Evolutionary conservation across 768 basidiomycete species (phyloP).

Genomic region (Jaapia argillacea): DNA sequence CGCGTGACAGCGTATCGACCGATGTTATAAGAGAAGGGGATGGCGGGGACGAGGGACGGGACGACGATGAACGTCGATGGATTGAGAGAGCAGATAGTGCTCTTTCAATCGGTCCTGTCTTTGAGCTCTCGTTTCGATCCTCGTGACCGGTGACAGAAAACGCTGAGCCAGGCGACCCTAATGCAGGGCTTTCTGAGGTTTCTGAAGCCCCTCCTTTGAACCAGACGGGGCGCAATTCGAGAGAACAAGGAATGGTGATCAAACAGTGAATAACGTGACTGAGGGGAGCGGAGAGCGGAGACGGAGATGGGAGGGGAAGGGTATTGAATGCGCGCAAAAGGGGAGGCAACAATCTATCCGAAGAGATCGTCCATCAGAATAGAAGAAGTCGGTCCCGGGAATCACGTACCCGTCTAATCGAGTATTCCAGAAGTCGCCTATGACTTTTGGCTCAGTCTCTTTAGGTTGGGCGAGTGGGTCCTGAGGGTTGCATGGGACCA

Average conservation of each 20-base stretch:
- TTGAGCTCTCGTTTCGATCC: conserved; percentile 12
- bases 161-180: too few species aligned
- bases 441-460: conserved; percentile 28
- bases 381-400: not conserved
- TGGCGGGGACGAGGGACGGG: conserved; percentile 25
- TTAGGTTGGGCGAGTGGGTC: conserved; percentile 6
- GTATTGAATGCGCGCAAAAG: conserved; percentile 60
- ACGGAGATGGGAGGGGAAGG: conserved; percentile 50
- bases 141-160: conserved; percentile 12
- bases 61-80: conserved; percentile 31
- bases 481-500: not conserved
- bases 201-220: conserved; percentile 59
- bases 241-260: conserved; percentile 73
- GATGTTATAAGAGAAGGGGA: conserved; percentile 19
- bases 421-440: conserved; percentile 69
- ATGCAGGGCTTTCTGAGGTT: too few species aligned
- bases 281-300: conserved; percentile 63
- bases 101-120: conserved; percentile 35
- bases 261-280: conserved; percentile 75
- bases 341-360: conserved; percentile 49
- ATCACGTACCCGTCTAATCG: conserved; percentile 57
- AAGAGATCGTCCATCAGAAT: conserved; percentile 1
- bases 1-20: conserved; percentile 47
- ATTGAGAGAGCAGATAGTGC: conserved; percentile 45
- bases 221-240: conserved; percentile 45